A percentile compares a stretch with the other conserved stretches of the same genome.
Conservation (phyloP, 1,139 yeast genomes). For the Geotrichum carabidarum region DNA sequence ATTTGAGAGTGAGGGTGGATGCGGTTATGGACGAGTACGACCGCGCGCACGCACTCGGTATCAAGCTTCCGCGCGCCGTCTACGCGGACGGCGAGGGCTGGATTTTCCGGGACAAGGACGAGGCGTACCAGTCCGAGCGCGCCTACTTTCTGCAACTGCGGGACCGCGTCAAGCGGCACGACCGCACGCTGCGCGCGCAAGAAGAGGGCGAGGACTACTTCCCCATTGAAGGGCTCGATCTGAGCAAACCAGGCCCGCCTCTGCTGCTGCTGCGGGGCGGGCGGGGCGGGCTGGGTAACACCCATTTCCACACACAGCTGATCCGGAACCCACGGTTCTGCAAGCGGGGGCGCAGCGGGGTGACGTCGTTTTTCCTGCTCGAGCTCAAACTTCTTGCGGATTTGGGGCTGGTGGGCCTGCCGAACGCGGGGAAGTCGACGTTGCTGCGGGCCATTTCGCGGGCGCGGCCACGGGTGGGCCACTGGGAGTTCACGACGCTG, state of each 20-base stretch:
- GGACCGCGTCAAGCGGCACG: constrained; percentile 59
- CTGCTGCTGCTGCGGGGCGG: constrained; percentile 77
- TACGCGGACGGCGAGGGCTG: constrained; percentile 76
- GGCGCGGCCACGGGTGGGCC: constrained; percentile 89
- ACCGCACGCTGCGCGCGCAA: constrained; percentile 52
- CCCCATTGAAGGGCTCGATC: constrained; percentile 76
- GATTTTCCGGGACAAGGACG: constrained; percentile 71
- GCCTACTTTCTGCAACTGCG: constrained; percentile 63
- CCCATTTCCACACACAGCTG: constrained; percentile 81
- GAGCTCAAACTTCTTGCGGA: constrained; percentile 89
- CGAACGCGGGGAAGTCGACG: constrained; percentile 95
- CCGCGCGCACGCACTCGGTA: constrained; percentile 16
- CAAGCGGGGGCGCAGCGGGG: constrained; percentile 67
- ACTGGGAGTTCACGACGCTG: constrained; percentile 94
- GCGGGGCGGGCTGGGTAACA: constrained; percentile 89
- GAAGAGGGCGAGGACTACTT: constrained; percentile 64
- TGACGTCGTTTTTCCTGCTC: constrained; percentile 63
- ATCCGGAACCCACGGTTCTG: constrained; percentile 88
- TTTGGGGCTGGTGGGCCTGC: constrained; percentile 87
- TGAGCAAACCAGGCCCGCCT: constrained; percentile 63
- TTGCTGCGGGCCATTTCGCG: constrained; percentile 79
- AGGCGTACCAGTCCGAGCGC: constrained; percentile 57
- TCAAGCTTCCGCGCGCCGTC: constrained; percentile 53
- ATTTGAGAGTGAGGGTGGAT: constrained; percentile 18
- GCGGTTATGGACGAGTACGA: constrained; percentile 18